Conservation (phyloP, 129 eudicot genomes). For the Arctium lappa region DNA sequence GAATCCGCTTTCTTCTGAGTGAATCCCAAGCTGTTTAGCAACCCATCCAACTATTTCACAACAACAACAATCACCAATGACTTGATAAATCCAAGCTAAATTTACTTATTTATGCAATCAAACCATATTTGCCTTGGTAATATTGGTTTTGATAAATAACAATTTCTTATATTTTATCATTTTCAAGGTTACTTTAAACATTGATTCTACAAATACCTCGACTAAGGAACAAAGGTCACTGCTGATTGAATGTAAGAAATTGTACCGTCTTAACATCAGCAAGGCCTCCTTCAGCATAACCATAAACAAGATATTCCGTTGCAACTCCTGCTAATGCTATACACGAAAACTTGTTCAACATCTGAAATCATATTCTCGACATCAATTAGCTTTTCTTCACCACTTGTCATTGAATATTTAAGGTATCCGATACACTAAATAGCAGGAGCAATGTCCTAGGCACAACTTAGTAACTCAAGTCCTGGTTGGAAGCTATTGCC, state of each 20-base stretch:
- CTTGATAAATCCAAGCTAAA: neutral
- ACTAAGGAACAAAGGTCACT: neutral
- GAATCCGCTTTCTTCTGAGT: slow-evolving; percentile 83
- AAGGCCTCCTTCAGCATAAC: slow-evolving; percentile 87
- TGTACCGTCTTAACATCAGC: slow-evolving; percentile 66
- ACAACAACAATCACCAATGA: neutral
- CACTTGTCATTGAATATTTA: neutral
- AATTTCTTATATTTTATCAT: neutral
- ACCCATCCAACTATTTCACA: slow-evolving; percentile 49
- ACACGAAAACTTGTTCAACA: slow-evolving; percentile 83
- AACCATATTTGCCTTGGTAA: neutral
- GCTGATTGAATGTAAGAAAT: neutral
- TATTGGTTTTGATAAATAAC: neutral
- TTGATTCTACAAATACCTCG: too few species aligned
- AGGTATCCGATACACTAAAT: neutral
- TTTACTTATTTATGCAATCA: neutral
- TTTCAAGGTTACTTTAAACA: neutral
- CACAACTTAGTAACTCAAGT: neutral
- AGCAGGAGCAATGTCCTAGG: neutral
- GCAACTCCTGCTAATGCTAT: slow-evolving; percentile 91
- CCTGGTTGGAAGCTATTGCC: neutral
- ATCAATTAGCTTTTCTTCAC: neutral
- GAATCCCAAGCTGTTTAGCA: slow-evolving; percentile 71
- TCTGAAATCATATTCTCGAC: slow-evolving; percentile 34
- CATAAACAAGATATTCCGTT: slow-evolving; percentile 74